Conservation (phyloP, 306 rosid species). For the Calophaca sinica region DNA sequence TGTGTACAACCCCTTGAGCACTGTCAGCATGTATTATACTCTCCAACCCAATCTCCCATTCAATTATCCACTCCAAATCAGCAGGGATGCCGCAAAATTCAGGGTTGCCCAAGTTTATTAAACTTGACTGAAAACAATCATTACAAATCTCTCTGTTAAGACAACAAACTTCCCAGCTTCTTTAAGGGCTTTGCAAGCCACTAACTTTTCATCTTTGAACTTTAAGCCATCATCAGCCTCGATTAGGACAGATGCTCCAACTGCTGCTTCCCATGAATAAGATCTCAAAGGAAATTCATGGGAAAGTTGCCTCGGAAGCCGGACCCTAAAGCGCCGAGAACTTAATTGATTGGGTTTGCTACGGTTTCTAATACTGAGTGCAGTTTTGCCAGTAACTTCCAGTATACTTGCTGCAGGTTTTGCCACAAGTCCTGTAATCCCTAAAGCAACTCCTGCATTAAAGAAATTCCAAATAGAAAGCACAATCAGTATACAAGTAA, state of each 20-base stretch:
- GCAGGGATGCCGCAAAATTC: slow-evolving; percentile 76
- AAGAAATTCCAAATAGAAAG: slow-evolving; percentile 40
- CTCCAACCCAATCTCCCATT: slow-evolving; percentile 79
- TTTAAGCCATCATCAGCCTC: slow-evolving; percentile 72
- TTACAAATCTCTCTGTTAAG: slow-evolving; percentile 67
- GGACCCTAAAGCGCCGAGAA: slow-evolving; percentile 65
- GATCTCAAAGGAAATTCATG: slow-evolving; percentile 71
- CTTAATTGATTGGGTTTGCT: slow-evolving; percentile 76
- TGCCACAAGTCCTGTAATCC: slow-evolving; percentile 90
- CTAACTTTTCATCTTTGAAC: slow-evolving; percentile 75
- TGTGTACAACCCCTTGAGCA: slow-evolving; percentile 66
- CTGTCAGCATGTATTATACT: slow-evolving; percentile 76
- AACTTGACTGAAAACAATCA: slow-evolving; percentile 67
- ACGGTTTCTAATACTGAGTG: slow-evolving; percentile 86
- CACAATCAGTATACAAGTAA: slow-evolving; percentile 32
- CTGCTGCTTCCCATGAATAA: slow-evolving; percentile 93
- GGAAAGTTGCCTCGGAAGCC: slow-evolving; percentile 80
- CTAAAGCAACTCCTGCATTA: slow-evolving; percentile 83
- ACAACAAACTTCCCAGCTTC: slow-evolving; percentile 81
- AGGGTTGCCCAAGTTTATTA: slow-evolving; percentile 74
- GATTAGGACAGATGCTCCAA: slow-evolving; percentile 72
- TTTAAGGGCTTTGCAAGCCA: slow-evolving; percentile 81
- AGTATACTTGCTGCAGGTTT: slow-evolving; percentile 98
- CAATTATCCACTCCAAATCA: slow-evolving; percentile 76
- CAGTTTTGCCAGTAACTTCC: slow-evolving; percentile 94